Conservation (phyloP, 1,284 basidiomycete genomes). For the Cutaneotrichosporon mucoides region DNA sequence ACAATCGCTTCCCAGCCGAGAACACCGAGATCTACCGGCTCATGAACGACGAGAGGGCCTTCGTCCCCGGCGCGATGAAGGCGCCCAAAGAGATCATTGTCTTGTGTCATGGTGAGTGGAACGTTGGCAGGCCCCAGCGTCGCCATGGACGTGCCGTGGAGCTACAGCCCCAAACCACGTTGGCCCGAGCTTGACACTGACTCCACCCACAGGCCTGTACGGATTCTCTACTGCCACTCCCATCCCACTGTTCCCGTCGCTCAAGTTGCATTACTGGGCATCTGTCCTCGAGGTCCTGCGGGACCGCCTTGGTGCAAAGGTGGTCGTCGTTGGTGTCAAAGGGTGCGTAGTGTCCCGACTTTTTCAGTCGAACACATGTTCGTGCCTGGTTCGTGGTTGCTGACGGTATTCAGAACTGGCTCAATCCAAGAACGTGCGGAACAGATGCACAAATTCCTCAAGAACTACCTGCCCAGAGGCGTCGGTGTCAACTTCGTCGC, state of each 20-base stretch:
- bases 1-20: constrained; percentile 31
- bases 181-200: neutral
- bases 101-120: constrained; percentile 74
- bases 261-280: constrained; percentile 89
- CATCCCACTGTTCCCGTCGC: constrained; percentile 63
- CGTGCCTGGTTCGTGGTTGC: neutral
- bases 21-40: constrained; percentile 61
- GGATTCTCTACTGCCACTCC: constrained; percentile 78
- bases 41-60: constrained; percentile 66
- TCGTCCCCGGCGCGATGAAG: constrained; percentile 60
- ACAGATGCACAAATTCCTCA: constrained; percentile 70
- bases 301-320: constrained; percentile 80
- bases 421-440: constrained; percentile 81
- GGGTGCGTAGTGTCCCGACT: constrained; percentile 57
- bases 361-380: constrained; percentile 1
- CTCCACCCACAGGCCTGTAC: constrained; percentile 62
- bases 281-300: constrained; percentile 79
- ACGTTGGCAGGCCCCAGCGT: no score
- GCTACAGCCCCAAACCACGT: neutral
- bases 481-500: constrained; percentile 86
- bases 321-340: constrained; percentile 92
- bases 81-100: constrained; percentile 85
- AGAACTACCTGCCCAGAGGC: constrained; percentile 59
- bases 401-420: constrained; percentile 63
- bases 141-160: neutral